These are phyloP conservation scores for Rhodotorula graminis DNA, from an alignment of 768 basidiomycete species.

Conservation along the genomic window DNA sequence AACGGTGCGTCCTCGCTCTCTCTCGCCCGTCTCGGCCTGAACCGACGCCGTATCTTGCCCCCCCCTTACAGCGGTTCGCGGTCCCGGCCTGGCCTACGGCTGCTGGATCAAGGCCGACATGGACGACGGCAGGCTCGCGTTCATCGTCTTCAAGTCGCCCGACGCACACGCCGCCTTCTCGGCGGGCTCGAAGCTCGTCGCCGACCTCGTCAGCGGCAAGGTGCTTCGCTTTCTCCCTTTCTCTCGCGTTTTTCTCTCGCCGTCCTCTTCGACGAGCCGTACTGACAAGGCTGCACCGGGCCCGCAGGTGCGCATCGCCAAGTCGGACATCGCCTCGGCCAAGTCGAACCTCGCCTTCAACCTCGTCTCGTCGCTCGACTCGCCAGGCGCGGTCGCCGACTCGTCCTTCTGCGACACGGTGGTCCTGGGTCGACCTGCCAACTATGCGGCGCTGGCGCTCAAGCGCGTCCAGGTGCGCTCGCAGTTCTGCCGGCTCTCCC, in stretches of 20 bases:
- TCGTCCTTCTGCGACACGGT: conserved; percentile 83
- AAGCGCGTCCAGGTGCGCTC: conserved; percentile 57
- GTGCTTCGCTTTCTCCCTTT: background rate
- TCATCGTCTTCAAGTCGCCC: conserved; percentile 14
- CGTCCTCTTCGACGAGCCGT: too few relatives aligned
- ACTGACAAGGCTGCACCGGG: too few relatives aligned
- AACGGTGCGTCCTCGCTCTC: conserved; percentile 54
- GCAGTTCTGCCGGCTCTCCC: background rate
- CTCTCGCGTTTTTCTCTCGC: background rate
- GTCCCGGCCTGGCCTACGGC: conserved; percentile 75
- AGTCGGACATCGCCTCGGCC: conserved; percentile 74
- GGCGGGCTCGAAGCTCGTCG: conserved; percentile 70
- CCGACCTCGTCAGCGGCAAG: conserved; percentile 80
- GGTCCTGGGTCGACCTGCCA: conserved; percentile 69
- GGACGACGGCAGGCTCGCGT: conserved; percentile 21
- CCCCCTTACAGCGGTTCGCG: conserved; percentile 64
- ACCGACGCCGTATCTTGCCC: background rate
- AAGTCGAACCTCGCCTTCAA: conserved; percentile 82
- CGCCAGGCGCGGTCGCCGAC: conserved; percentile 73
- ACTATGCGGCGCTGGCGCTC: conserved; percentile 65
- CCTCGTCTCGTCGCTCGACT: conserved; percentile 71
- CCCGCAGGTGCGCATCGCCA: conserved; percentile 59
- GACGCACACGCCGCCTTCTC: conserved; percentile 62
- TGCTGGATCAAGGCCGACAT: background rate
- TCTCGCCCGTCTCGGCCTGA: conserved; percentile 71